Base-by-base conservation (phyloP, 1,139 yeast genomes). In the Pichia sp. region DNA sequence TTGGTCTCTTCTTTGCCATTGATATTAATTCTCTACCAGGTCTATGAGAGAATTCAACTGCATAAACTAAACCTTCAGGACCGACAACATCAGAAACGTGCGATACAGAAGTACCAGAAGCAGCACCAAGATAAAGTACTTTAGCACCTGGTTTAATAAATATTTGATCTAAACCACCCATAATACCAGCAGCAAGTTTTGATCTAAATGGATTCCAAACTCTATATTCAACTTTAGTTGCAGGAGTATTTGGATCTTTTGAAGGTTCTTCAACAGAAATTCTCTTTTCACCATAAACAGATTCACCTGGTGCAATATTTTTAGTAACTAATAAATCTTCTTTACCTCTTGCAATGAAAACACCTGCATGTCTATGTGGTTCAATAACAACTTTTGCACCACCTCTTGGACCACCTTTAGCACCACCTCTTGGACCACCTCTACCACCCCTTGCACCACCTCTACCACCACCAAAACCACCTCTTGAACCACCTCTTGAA, bases 201-300 rank as follows among this genome's bases (percentile, higher is more conserved):
- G 97, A 92, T 84, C 98, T 85, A 85, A 92, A 92, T 58, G 98
- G 98, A 74, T 92, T 92, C 99, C 99, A 92, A 59, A 92, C 98
- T 81, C 98, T 90, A 83, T 92, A 92, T 76, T 92, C 98, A 56
- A 82, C 79, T 79, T 92, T 92, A 67, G 97, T 89, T 58, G 96
- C 85, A 59, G 96, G 94, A 51, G 76, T 85, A 66, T 85, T 85
- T 66, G 86, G 95, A 66, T 83, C 95, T 65, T 75, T 80, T 52
- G 89, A 78, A 60, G 96, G 95, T 68, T 86, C 96, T 69, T 94
- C 98, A 54, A 92, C 80, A 49, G 95, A 74, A 56, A 92, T 78
- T 77, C 98, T 82, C 83, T 92, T 92, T 77, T 92, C 98, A 65
- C 97, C 97, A 74, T 92, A 92, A 50, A 89, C 96, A 50, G 95